Conservation (phyloP, 1,139 yeast genomes). For the Kodamaea anthophila region DNA sequence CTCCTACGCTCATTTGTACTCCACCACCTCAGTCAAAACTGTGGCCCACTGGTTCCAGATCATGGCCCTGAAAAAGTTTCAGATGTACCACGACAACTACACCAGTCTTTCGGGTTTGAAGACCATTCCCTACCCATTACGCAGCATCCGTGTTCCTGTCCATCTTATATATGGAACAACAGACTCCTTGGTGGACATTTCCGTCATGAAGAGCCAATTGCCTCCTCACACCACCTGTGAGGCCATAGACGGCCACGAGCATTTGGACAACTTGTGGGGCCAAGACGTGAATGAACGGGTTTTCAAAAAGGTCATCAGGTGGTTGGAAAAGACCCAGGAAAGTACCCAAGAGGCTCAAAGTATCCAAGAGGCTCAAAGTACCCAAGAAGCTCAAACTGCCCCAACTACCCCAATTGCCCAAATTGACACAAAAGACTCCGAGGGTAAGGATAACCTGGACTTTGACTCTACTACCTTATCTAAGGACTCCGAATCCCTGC, state of each 20-base stretch:
- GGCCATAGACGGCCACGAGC: slow-evolving; percentile 67
- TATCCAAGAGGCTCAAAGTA: no score
- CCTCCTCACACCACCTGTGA: slow-evolving; percentile 33
- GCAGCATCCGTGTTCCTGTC: slow-evolving; percentile 63
- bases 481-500: no score
- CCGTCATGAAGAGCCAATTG: slow-evolving; percentile 59
- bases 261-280: slow-evolving; percentile 89
- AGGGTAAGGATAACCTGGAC: no score
- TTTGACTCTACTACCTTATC: no score
- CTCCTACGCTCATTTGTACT: slow-evolving; percentile 77
- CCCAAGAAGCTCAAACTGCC: no score
- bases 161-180: slow-evolving; percentile 70
- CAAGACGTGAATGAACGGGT: slow-evolving; percentile 52
- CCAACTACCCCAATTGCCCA: no score
- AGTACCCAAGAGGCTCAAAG: no score
- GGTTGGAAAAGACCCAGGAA: slow-evolving; percentile 23
- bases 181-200: slow-evolving; percentile 82
- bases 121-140: slow-evolving; percentile 40
- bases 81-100: slow-evolving; percentile 70
- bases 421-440: no score
- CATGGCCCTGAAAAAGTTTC: slow-evolving; percentile 71
- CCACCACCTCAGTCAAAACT: slow-evolving; percentile 85
- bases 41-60: slow-evolving; percentile 98
- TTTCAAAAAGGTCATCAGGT: slow-evolving; percentile 43
- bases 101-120: slow-evolving; percentile 31